Base-by-base conservation (phyloP, 2,329 filamentous ascomycete species). In the Colletotrichum coccodes region DNA sequence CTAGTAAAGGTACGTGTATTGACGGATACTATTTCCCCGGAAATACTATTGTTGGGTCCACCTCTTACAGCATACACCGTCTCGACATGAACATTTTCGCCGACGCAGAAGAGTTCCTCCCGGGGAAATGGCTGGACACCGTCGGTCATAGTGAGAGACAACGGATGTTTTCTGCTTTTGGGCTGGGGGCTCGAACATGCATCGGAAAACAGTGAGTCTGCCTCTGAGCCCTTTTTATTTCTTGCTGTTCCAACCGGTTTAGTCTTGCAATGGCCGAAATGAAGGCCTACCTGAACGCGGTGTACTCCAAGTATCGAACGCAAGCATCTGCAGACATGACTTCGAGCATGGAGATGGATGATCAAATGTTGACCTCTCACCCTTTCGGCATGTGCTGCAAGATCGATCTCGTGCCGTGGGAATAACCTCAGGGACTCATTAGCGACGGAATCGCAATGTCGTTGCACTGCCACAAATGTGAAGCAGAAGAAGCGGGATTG, bases 91-190 rank as follows among this genome's bases (percentile, higher is more conserved):
- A 90, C 64, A 91, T 94, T 1, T 98, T 97, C 76, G 90, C 91
- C 1, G 87, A 94, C 49, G 92, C 94, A 0, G 92, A 97, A 69
- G 80, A 79, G 6, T 98, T 95, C 76, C 85, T 91, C 58, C 95
- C 95, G 0, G 92, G 95, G 64, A 87, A 95, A 72, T 98, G 95
- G 95, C 87, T 97, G 71, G 89, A 86, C 18, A 85, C 87, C 9
- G 86, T 91, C 52, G 94, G 93, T 2, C 93, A 95, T 73, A 86
- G 91, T 68, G 92, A 95, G 73, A 84, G 89, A 65, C 87, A 87
- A 72, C 82, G 87, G 49, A 74, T 88, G 8, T 87, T 91, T 74
- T 92, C 91, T 81, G 87, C 91, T 0, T 92, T 92, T 80, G 86
- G 89, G 7, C 87, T 83, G 54, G 91, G 91, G 5, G 90, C 89